Base-by-base conservation (phyloP, 495 filamentous ascomycete genomes). In the Trichoderma orchidacearum region DNA sequence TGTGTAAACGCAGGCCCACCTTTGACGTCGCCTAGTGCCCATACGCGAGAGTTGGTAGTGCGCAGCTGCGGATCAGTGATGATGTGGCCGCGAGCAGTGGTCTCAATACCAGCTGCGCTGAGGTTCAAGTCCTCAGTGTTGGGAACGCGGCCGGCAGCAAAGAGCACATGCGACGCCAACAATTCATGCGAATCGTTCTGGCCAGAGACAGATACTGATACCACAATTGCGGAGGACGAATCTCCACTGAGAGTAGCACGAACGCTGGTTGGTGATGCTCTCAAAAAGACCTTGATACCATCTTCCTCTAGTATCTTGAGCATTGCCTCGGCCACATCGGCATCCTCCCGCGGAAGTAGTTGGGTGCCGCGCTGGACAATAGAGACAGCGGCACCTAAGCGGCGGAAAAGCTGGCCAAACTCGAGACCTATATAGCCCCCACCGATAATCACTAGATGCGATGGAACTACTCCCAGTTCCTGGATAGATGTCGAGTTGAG, bases 1-100 rank as follows among this genome's bases (percentile, higher is more conserved):
- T 81, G 77, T 3, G 76, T 79, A 64, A 81, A 81, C 5, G 75
- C 75, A 9, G 77, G 77, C 5, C 69, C 70, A 31, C 74, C 75
- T 53, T 77, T 72, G 32, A 73, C 71, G 56, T 81, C 77, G 52
- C 78, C 77, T 3, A 81, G 56, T 5, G 68, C 74, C 57, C 69
- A 81, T 28, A 80, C 63, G 27, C 65, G 65, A 11, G 64, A 59
- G 0, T 60, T 60, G n/a, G 61, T 62, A 0, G 75, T 79, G 48
- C 68, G 58, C 3, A 79, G 70, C 30, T 59, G 65, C 15, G 69
- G 62, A 41, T 72, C 66, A 21, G 66, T 68, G 5, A 58, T 52
- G 57, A 80, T 70, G 58, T 76, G 72, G 27, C 73, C 73, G 34
- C 58, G 57, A 0, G 56, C 18, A 48, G 69, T 65, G 0, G 59